Conservation (phyloP, 1,139 yeast genomes). For the Groenewaldozyma sp. region DNA sequence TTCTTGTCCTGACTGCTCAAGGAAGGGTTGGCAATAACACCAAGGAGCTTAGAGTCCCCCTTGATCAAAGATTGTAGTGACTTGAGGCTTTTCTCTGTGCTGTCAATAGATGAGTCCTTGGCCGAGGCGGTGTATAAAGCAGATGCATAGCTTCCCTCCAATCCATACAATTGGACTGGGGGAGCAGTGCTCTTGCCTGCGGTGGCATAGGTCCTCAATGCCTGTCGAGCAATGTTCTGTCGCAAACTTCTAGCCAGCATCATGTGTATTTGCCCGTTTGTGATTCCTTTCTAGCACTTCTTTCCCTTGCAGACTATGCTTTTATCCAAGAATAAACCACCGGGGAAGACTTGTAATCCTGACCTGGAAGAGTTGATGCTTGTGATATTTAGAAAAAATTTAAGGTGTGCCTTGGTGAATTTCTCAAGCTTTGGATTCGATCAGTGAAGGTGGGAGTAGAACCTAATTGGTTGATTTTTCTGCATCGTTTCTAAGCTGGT, state of each 20-base stretch:
- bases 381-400: no score
- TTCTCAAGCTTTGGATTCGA: no score
- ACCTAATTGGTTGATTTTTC: no score
- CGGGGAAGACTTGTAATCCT: no score
- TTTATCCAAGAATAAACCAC: no score
- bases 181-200: conserved; percentile 52
- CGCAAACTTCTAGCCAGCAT: conserved; percentile 15
- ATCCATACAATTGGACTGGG: conserved; percentile 89
- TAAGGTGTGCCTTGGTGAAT: no score
- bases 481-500: no score
- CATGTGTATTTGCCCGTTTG: no score
- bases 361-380: no score
- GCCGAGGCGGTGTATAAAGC: conserved; percentile 91
- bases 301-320: no score
- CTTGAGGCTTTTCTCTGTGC: conserved; percentile 59
- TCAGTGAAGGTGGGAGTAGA: no score
- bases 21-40: conserved; percentile 73
- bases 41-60: conserved; percentile 54
- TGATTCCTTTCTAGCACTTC: no score
- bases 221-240: conserved; percentile 11
- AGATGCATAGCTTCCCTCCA: conserved; percentile 95
- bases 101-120: conserved; percentile 67
- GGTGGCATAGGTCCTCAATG: conserved; percentile 34
- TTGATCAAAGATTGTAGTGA: conserved; percentile 48
- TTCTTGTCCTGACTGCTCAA: conserved; percentile 68